A percentile compares a stretch with the other conserved stretches of the same genome.
Conservation (phyloP, 352 stramenopile species). For the Ophiocytium majus region DNA sequence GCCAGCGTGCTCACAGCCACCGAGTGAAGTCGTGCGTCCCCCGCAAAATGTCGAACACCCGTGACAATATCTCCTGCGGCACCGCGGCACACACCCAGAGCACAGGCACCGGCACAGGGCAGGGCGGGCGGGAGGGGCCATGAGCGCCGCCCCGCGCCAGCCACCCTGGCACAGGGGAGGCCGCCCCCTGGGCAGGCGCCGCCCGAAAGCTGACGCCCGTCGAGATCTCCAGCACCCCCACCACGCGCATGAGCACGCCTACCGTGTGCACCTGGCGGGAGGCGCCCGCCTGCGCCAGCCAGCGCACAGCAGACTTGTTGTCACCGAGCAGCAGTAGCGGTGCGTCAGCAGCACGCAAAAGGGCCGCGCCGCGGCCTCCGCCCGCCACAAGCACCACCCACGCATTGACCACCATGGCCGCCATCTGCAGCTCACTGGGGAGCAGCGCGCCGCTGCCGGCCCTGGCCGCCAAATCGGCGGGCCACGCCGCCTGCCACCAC, state of each 20-base stretch:
- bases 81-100: not conserved
- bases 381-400: not conserved
- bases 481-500: not conserved
- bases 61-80: not conserved
- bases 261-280: not conserved
- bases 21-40: not conserved
- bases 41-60: not conserved
- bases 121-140: not conserved
- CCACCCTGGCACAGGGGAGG: not conserved
- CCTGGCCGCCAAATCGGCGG: not conserved
- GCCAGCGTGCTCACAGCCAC: not conserved
- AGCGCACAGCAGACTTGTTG: conserved; percentile 25
- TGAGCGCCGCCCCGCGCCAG: not conserved
- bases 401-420: not conserved
- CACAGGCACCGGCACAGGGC: not conserved
- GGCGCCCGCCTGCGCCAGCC: not conserved
- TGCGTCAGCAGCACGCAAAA: no score
- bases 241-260: not conserved
- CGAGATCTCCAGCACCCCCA: conserved; percentile 18
- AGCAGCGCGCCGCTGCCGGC: not conserved
- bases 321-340: not conserved
- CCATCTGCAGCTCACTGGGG: not conserved
- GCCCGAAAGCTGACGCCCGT: not conserved
- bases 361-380: no score
- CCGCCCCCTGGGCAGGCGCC: not conserved